Percentiles rank a stretch among this genome's conserved stretches.
Conservation (phyloP, 441 rosid genomes). For the Adansonia madagascariensis region DNA sequence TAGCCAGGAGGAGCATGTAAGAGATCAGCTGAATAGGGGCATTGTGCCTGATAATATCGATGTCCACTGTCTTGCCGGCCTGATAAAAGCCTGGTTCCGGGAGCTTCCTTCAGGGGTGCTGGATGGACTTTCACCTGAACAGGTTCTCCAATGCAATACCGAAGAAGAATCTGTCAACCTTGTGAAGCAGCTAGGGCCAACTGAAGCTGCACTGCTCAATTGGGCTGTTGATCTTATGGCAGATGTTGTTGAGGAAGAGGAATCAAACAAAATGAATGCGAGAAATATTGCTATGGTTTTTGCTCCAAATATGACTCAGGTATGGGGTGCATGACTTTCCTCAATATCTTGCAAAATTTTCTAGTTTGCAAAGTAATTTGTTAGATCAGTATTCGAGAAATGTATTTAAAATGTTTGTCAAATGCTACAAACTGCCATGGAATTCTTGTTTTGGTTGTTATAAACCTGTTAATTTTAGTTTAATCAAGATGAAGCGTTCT, state of each 20-base stretch:
- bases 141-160: conserved; percentile 59
- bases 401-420: background rate
- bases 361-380: background rate
- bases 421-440: background rate
- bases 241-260: conserved; percentile 80
- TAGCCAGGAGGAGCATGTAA: conserved; percentile 72
- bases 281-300: conserved; percentile 81
- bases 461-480: background rate
- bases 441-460: background rate
- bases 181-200: conserved; percentile 63
- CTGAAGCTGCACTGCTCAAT: conserved; percentile 67
- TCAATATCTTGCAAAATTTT: background rate
- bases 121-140: conserved; percentile 71
- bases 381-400: background rate
- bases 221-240: conserved; percentile 82
- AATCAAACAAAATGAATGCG: conserved; percentile 70
- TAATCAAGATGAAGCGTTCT: background rate
- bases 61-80: conserved; percentile 73
- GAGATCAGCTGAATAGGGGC: conserved; percentile 71
- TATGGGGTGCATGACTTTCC: conserved; percentile 25
- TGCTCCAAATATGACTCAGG: conserved; percentile 75
- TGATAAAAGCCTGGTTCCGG: conserved; percentile 74
- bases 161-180: conserved; percentile 64
- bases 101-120: conserved; percentile 76
- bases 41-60: conserved; percentile 64